phyloP scores from a whole-genome alignment of 805 yeast genomes.

The Nakazawaea laoshanensis region DNA sequence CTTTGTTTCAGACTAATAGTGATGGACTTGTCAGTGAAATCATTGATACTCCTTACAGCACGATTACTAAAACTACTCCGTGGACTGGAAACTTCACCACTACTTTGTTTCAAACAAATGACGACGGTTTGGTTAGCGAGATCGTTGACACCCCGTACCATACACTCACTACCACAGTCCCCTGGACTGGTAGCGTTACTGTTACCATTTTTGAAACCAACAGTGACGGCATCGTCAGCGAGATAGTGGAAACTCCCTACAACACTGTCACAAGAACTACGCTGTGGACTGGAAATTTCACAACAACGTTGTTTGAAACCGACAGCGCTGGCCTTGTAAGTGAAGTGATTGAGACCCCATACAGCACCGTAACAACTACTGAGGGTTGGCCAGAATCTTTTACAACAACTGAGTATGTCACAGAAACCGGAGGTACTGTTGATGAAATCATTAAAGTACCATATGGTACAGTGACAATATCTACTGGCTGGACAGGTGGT shows the following conservation, averaged over 20 bases:
- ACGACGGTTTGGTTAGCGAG: not conserved
- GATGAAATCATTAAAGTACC: too few species aligned
- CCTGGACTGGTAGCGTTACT: not conserved
- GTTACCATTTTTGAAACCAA: not conserved
- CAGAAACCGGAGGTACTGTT: too few species aligned
- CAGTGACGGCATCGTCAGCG: not conserved
- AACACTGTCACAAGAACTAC: not conserved
- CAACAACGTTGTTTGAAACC: not conserved
- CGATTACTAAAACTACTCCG: not conserved
- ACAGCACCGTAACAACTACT: too few species aligned
- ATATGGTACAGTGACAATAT: too few species aligned
- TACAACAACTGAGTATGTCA: too few species aligned
- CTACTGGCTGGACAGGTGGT: too few species aligned
- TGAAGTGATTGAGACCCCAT: not conserved
- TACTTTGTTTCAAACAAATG: not conserved
- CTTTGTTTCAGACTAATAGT: not conserved
- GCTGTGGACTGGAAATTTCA: not conserved
- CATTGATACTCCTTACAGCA: not conserved
- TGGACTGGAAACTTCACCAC: slow-evolving; percentile 1
- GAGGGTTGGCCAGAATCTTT: too few species aligned
- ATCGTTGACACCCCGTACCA: not conserved
- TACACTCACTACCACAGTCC: not conserved
- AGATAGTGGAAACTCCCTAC: not conserved
- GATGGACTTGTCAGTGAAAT: not conserved
- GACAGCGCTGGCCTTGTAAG: not conserved